These are phyloP conservation scores for Umbelopsis vinacea DNA, from an alignment of 192 early-diverging fungal genomes.

Conservation along the genomic window DNA sequence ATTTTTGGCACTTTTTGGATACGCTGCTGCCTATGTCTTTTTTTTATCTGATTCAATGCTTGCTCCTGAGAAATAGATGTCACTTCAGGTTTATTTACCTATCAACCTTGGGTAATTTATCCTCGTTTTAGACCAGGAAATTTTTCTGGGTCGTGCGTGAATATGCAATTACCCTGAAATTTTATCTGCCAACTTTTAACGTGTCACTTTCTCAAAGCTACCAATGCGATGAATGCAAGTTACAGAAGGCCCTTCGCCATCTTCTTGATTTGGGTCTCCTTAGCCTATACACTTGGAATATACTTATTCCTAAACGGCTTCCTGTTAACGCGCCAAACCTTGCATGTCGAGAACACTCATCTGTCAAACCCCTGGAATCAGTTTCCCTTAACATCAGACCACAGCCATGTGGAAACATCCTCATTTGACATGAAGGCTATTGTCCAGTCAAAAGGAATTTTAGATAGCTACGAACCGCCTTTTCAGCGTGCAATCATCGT, in stretches of 20 bases:
- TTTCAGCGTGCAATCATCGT: conserved; percentile 66
- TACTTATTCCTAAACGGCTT: conserved; percentile 76
- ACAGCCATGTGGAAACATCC: background rate
- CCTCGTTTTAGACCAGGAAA: too few species aligned
- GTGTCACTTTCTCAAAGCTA: background rate
- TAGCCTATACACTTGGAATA: conserved; percentile 50
- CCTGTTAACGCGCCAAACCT: conserved; percentile 67
- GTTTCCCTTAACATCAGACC: conserved; percentile 18
- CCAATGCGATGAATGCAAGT: conserved; percentile 10
- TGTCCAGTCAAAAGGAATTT: background rate
- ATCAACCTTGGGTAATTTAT: too few species aligned
- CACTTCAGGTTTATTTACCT: too few species aligned
- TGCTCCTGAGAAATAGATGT: too few species aligned
- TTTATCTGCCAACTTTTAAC: too few species aligned
- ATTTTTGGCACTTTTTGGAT: background rate
- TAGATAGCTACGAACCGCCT: conserved; percentile 40
- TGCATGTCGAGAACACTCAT: conserved; percentile 39
- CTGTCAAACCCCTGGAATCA: conserved; percentile 27
- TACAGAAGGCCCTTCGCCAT: conserved; percentile 3
- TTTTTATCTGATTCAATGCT: too few species aligned
- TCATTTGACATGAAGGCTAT: background rate
- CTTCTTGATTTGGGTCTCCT: background rate
- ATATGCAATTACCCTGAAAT: too few species aligned
- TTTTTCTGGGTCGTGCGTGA: too few species aligned
- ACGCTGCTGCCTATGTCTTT: too few species aligned